phyloP scores from a whole-genome alignment of 73 alveolate species.

The Tetrahymena malaccensis region DNA sequence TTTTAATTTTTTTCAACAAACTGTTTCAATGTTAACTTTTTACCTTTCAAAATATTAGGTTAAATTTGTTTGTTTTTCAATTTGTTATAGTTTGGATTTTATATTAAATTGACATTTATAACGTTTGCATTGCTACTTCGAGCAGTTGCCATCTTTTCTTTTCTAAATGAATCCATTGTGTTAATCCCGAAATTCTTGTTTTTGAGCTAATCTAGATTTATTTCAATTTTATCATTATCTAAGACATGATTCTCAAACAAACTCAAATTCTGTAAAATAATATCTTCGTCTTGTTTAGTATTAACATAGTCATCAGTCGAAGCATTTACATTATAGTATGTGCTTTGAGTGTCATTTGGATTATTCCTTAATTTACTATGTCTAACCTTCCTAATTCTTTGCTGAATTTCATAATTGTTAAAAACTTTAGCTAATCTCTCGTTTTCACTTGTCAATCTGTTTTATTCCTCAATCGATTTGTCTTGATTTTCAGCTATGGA shows the following conservation, averaged over 20 bases:
- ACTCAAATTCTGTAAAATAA: not conserved
- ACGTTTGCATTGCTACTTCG: not conserved
- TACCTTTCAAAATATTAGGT: not conserved
- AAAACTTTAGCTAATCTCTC: not conserved
- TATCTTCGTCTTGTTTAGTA: not conserved
- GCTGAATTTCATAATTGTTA: not conserved
- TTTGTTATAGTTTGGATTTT: not conserved
- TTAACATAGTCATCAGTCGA: not conserved
- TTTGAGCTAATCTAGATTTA: not conserved
- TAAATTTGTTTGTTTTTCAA: not conserved
- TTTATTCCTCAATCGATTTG: not conserved
- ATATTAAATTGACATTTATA: not conserved
- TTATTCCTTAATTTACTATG: not conserved
- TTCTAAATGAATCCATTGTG: not conserved
- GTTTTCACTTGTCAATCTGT: not conserved
- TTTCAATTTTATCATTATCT: not conserved
- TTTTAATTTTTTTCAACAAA: not conserved
- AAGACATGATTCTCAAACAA: not conserved
- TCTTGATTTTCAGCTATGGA: not conserved
- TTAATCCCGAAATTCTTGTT: not conserved
- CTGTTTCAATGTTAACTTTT: not conserved
- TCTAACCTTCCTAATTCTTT: not conserved
- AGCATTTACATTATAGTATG: not conserved
- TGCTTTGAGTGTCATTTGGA: not conserved
- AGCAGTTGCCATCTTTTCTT: not conserved